Conservation (phyloP, 2,329 filamentous ascomycete species). For the Talaromyces atroroseus region DNA sequence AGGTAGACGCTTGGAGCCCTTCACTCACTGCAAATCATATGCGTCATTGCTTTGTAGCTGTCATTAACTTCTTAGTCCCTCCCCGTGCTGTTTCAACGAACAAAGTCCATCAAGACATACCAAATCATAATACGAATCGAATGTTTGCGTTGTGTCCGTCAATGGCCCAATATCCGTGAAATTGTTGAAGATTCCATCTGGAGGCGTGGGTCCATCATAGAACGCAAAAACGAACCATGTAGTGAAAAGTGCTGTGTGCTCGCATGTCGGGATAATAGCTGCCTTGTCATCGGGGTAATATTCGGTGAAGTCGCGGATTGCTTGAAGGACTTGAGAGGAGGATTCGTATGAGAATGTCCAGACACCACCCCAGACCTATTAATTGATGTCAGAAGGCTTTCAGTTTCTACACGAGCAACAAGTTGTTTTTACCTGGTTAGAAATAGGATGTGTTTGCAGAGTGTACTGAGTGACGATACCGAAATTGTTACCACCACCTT, state of each 20-base stretch:
- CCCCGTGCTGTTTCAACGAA: background rate
- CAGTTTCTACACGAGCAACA: background rate
- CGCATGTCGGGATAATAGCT: constrained; percentile 54
- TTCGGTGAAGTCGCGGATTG: constrained; percentile 31
- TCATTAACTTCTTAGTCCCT: background rate
- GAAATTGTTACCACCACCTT: constrained; percentile 41
- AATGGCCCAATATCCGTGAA: constrained; percentile 47
- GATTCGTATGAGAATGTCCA: constrained; percentile 37
- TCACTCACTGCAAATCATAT: constrained; percentile 24
- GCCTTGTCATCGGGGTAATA: constrained; percentile 56
- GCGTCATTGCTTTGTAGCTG: constrained; percentile 40
- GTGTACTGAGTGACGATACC: constrained; percentile 41
- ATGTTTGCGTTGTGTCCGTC: constrained; percentile 44
- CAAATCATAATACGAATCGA: constrained; percentile 43
- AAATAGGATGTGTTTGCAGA: constrained; percentile 27
- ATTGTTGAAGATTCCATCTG: constrained; percentile 50
- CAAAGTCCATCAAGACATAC: constrained; percentile 24
- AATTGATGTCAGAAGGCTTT: background rate
- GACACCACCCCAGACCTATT: constrained; percentile 44
- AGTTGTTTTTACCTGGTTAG: constrained; percentile 21
- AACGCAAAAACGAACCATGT: constrained; percentile 59
- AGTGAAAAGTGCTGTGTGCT: constrained; percentile 44
- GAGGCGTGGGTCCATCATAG: constrained; percentile 54
- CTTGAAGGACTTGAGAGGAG: constrained; percentile 30
- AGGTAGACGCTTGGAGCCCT: too few relatives aligned